Evolutionary conservation across 2,329 filamentous ascomycete species (phyloP).

Genomic region (Pyrenophora tritici-repentis): DNA sequence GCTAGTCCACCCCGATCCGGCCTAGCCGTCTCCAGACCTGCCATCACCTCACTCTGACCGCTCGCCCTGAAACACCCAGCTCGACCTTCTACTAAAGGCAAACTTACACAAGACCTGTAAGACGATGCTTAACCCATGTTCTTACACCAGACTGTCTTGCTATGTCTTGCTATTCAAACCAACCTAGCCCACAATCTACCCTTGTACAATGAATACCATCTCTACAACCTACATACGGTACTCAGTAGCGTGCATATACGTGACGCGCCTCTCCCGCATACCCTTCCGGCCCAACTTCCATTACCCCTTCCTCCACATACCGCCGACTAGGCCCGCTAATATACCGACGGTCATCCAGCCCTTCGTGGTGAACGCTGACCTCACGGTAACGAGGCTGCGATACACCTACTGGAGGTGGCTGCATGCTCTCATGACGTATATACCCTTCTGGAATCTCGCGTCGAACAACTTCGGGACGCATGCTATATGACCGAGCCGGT

Average conservation of each 20-base stretch:
- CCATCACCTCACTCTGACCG: neutral
- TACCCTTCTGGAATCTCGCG: conserved; percentile 44
- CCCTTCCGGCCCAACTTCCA: conserved; percentile 35
- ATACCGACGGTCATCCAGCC: conserved; percentile 41
- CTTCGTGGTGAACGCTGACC: conserved; percentile 49
- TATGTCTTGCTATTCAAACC: too few species aligned
- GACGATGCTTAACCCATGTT: too few species aligned
- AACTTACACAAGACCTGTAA: too few species aligned
- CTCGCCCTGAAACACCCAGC: too few species aligned
- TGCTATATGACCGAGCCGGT: conserved; percentile 45
- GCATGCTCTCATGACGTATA: conserved; percentile 49
- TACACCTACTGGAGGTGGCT: conserved; percentile 43
- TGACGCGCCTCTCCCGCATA: conserved; percentile 39
- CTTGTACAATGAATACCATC: neutral
- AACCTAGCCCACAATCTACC: neutral
- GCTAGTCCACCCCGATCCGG: conserved; percentile 4
- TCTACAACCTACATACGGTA: neutral
- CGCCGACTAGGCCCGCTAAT: conserved; percentile 38
- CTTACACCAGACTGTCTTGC: too few species aligned
- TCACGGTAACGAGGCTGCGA: conserved; percentile 44
- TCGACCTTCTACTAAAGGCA: too few species aligned
- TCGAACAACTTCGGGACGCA: conserved; percentile 45
- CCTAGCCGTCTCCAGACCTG: conserved; percentile 10
- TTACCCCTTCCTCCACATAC: conserved; percentile 50
- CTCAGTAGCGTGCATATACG: conserved; percentile 46